Base-by-base conservation (phyloP, 2,329 filamentous ascomycete species). In the Penicillium sp. region DNA sequence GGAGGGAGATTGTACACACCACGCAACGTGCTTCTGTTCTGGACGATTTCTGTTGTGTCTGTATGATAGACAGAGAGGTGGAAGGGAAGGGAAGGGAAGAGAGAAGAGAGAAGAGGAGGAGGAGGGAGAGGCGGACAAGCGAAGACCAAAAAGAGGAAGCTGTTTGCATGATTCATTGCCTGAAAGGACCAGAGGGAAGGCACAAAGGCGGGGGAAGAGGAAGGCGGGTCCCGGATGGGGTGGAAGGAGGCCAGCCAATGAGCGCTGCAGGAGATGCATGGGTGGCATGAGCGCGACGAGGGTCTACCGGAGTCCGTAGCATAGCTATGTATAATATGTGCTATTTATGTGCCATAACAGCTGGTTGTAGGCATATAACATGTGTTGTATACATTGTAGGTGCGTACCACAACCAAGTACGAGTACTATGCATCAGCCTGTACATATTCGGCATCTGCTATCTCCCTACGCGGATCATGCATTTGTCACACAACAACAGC, bases 131-230 rank as follows among this genome's bases (percentile, higher is more conserved):
- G 16, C 33, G 43, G 26, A 33, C 33, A 50, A 42, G 30, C 52
- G 47, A 42, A 5, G 28, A 33, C n/a, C n/a, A 35, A 20, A 38
- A 42, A 54, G 33, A 57, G 40, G 46, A 38, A 53, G 42, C 14
- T 30, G 53, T 35, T 33, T 33, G 45, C 23, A 48, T 52, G 55
- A 57, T 57, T 21, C 12, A 48, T 48, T 55, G 45, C 33, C 52
- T n/a, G 28, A 30, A 21, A 38, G 12, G 52, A 47, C 20, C 45
- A 30, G 8, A 51, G 28, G 55, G 55, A 52, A 51, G 55, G 47
- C 26, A 28, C 55, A 42, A 52, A 47, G 30, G 38, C 24, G 51
- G 51, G 35, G 45, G 12, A 35, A 23, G 43, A 21, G 33, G 18
- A 24, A 35, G 24, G 23, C 30, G 35, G 49, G 12, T 18, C 28